Conservation (phyloP, 306 rosid genomes). For the Pyrus bretschneideri region DNA sequence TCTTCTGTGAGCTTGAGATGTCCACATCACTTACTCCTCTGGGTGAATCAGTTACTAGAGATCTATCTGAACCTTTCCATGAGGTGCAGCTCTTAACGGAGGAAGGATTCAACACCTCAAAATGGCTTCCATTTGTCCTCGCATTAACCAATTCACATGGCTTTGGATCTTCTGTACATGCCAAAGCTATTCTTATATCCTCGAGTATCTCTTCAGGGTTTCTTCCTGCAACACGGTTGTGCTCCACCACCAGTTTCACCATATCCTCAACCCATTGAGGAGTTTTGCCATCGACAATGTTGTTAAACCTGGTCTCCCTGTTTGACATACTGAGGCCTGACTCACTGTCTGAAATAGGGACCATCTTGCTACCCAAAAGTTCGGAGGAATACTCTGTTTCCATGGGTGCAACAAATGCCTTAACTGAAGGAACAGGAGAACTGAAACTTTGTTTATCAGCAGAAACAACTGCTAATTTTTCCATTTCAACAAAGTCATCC, state of each 20-base stretch:
- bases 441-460: conserved; percentile 36
- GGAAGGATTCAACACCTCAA: conserved; percentile 24
- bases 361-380: conserved; percentile 25
- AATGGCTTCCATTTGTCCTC: conserved; percentile 20
- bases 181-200: conserved; percentile 50
- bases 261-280: conserved; percentile 60
- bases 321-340: conserved; percentile 29
- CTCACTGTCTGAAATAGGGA: conserved; percentile 38
- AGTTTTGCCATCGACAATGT: conserved; percentile 21
- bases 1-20: conserved; percentile 17
- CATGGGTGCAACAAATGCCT: conserved; percentile 30
- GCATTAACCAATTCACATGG: conserved; percentile 14
- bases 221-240: conserved; percentile 36
- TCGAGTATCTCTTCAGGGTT: conserved; percentile 33
- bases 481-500: conserved; percentile 97
- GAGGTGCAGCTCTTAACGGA: conserved; percentile 18
- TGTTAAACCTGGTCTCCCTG: conserved; percentile 27
- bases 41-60: conserved; percentile 21
- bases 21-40: conserved; percentile 21
- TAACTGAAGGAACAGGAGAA: conserved; percentile 30
- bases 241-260: conserved; percentile 47
- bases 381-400: conserved; percentile 31
- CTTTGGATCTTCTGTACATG: conserved; percentile 14
- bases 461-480: conserved; percentile 69
- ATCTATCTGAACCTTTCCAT: conserved; percentile 21